Evolutionary conservation across 2,329 filamentous ascomycete genomes (phyloP).

Genomic region (Shiraia sp.): DNA sequence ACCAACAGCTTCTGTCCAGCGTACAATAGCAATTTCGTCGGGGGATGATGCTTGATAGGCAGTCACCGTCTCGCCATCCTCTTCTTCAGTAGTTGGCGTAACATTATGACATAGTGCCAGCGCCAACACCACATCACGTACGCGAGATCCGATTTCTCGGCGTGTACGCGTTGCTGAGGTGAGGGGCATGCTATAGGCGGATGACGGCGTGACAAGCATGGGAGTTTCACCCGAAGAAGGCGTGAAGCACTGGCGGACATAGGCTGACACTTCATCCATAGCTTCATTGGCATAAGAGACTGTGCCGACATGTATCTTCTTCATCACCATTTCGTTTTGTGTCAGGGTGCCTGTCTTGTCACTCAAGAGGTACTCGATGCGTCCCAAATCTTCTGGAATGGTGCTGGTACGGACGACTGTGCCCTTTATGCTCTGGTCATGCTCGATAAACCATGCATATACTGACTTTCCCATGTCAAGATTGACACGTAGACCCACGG

Average conservation of each 20-base stretch:
- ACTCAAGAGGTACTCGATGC: conserved; percentile 93
- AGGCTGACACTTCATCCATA: conserved; percentile 93
- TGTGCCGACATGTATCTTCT: conserved; percentile 97
- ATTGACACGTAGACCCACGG: conserved; percentile 94
- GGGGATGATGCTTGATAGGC: conserved; percentile 97
- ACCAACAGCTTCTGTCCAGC: conserved; percentile 92
- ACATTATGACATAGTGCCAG: conserved; percentile 96
- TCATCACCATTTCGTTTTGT: conserved; percentile 97
- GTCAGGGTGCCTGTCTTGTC: conserved; percentile 99
- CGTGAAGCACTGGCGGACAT: conserved; percentile 82
- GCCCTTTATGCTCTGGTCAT: conserved; percentile 84
- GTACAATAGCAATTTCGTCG: conserved; percentile 96
- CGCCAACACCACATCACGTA: conserved; percentile 89
- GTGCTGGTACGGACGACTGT: conserved; percentile 96
- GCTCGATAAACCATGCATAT: conserved; percentile 94
- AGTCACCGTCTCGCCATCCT: conserved; percentile 74
- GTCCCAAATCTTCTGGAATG: conserved; percentile 92
- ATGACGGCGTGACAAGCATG: conserved; percentile 74
- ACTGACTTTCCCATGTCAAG: conserved; percentile 96
- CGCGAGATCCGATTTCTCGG: conserved; percentile 89
- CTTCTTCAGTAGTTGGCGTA: conserved; percentile 85
- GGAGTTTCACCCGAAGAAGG: conserved; percentile 36
- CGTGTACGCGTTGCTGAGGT: conserved; percentile 77
- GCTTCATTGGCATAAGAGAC: conserved; percentile 98
- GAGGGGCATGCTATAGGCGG: conserved; percentile 64